Conservation (phyloP, 768 basidiomycete genomes). For the Boletus reticuloceps region DNA sequence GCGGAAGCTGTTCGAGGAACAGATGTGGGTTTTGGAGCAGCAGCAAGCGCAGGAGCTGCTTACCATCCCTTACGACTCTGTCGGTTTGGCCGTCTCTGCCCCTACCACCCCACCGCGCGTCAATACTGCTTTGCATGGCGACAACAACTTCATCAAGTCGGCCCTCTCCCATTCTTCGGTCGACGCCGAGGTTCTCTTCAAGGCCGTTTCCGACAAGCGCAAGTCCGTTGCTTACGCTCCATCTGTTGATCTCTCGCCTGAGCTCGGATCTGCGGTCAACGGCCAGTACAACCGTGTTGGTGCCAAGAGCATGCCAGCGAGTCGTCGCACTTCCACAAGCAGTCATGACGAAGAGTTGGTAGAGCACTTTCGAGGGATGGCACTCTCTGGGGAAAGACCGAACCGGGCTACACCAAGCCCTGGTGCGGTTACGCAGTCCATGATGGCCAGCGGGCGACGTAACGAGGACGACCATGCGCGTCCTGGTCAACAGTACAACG, state of each 20-base stretch:
- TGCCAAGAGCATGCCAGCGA: conserved; percentile 91
- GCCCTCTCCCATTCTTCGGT: conserved; percentile 49
- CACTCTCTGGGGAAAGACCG: conserved; percentile 62
- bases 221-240: conserved; percentile 87
- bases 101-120: conserved; percentile 86
- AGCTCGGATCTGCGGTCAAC: conserved; percentile 47
- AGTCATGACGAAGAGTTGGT: conserved; percentile 83
- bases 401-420: conserved; percentile 55
- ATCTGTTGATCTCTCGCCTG: conserved; percentile 71
- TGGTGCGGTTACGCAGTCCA: conserved; percentile 49
- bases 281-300: conserved; percentile 68
- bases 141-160: conserved; percentile 41
- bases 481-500: conserved; percentile 67
- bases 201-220: conserved; percentile 72
- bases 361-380: conserved; percentile 69
- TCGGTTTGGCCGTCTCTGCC: conserved; percentile 76
- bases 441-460: conserved; percentile 53
- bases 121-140: conserved; percentile 65
- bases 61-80: conserved; percentile 65
- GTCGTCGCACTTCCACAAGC: conserved; percentile 85
- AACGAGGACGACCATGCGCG: conserved; percentile 56
- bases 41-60: conserved; percentile 88
- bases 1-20: conserved; percentile 91
- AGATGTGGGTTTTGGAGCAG: conserved; percentile 91
- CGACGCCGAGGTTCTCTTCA: conserved; percentile 63